Conservation (phyloP, 2,329 filamentous ascomycete genomes). For the Alternaria metachromatica region DNA sequence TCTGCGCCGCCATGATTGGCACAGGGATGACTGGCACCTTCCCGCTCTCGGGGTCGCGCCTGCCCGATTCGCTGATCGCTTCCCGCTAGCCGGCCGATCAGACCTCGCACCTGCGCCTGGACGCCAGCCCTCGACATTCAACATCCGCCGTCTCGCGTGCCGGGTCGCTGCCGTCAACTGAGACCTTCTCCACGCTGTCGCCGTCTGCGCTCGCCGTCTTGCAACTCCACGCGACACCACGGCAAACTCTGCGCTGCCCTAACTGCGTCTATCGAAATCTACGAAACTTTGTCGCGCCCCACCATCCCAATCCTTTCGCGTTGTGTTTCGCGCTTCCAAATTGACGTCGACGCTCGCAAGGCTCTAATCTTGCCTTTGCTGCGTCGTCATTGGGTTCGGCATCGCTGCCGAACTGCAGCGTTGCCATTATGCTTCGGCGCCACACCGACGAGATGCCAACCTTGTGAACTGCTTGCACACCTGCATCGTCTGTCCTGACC, state of each 20-base stretch:
- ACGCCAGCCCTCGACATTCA: slow-evolving; percentile 21
- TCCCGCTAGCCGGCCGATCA: slow-evolving; percentile 44
- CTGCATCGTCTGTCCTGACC: slow-evolving; percentile 17
- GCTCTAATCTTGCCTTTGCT: not conserved
- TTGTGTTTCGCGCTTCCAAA: not conserved
- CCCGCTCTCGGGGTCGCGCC: slow-evolving; percentile 26
- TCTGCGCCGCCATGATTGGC: slow-evolving; percentile 34
- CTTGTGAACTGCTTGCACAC: slow-evolving; percentile 1
- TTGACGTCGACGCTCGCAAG: not conserved
- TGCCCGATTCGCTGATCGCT: slow-evolving; percentile 25
- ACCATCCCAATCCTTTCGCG: not conserved
- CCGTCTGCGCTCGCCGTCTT: not conserved
- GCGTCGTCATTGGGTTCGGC: slow-evolving; percentile 15
- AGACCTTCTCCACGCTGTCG: slow-evolving; percentile 2
- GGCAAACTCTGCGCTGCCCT: slow-evolving; percentile 6
- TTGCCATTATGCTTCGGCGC: not conserved
- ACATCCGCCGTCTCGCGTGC: slow-evolving; percentile 13
- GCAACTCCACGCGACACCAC: not conserved
- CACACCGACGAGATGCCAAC: slow-evolving; percentile 9
- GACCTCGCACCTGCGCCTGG: slow-evolving; percentile 23
- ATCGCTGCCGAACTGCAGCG: slow-evolving; percentile 23
- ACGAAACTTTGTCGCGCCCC: slow-evolving; percentile 4
- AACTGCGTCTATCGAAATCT: not conserved
- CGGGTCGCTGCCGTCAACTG: slow-evolving; percentile 2
- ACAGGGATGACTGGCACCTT: slow-evolving; percentile 35